Evolutionary conservation across 75 land plant genomes (phyloP).

Genomic region (Cupressus sempervirens): DNA sequence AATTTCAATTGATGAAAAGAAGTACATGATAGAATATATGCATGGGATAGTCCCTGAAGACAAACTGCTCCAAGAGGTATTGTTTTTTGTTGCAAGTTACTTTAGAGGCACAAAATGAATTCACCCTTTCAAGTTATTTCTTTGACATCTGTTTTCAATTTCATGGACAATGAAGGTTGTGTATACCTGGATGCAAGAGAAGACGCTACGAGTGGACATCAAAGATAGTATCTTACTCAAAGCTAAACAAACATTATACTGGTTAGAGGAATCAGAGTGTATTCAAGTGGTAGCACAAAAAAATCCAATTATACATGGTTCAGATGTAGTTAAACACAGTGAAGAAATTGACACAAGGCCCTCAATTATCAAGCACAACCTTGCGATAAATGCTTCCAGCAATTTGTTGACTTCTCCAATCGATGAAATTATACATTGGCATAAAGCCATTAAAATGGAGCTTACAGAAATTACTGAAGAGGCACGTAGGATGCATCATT

Average conservation of each 20-base stretch:
- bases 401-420: conserved; percentile 25
- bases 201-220: conserved; percentile 5
- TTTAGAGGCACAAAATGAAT: conserved; percentile 7
- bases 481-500: conserved; percentile 29
- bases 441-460: conserved; percentile 57
- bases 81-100: neutral
- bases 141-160: conserved; percentile 4
- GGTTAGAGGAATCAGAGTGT: neutral
- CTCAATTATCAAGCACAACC: neutral
- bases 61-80: conserved; percentile 58
- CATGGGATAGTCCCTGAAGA: conserved; percentile 56
- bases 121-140: neutral
- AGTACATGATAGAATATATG: conserved; percentile 41
- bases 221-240: conserved; percentile 6
- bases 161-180: conserved; percentile 45
- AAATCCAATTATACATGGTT: neutral
- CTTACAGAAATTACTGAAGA: conserved; percentile 43
- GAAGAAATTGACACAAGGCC: neutral
- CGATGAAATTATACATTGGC: conserved; percentile 53
- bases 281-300: neutral
- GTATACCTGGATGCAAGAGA: conserved; percentile 49
- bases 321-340: neutral
- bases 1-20: conserved; percentile 46
- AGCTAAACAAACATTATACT: conserved; percentile 3
- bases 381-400: neutral